These are phyloP conservation scores for Termitomyces sp. DNA, from an alignment of 1,284 basidiomycete species.

Conservation along the genomic window DNA sequence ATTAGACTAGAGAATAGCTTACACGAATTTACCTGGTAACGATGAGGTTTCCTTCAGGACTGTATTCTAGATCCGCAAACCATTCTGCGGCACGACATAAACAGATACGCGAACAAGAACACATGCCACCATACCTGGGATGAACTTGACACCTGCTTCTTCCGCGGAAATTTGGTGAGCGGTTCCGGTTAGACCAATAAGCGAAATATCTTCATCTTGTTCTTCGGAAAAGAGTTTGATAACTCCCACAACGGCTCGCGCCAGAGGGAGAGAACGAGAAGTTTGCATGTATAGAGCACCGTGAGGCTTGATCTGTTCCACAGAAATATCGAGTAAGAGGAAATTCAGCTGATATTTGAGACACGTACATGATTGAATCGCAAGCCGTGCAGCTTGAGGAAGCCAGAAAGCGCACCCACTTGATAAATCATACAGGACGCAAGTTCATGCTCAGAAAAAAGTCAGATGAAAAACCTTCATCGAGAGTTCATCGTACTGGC, in stretches of 20 bases:
- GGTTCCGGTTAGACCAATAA: conserved; percentile 58
- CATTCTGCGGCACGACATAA: conserved; percentile 38
- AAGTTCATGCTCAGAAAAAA: conserved; percentile 43
- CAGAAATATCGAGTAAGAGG: too few relatives aligned
- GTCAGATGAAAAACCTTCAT: neutral
- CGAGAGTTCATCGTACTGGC: conserved; percentile 31
- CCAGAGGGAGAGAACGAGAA: conserved; percentile 46
- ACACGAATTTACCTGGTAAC: conserved; percentile 45
- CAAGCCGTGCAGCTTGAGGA: conserved; percentile 46
- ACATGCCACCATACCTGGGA: conserved; percentile 40
- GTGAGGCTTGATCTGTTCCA: conserved; percentile 50
- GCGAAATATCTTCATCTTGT: conserved; percentile 34
- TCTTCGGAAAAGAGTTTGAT: conserved; percentile 39
- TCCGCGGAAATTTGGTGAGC: conserved; percentile 50
- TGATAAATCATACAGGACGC: conserved; percentile 57
- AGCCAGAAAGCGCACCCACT: conserved; percentile 54
- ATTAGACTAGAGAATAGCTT: neutral
- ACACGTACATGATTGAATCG: conserved; percentile 41
- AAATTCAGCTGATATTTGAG: neutral
- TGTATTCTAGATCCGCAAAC: conserved; percentile 61
- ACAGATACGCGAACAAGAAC: neutral
- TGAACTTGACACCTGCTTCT: conserved; percentile 50
- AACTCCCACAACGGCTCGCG: conserved; percentile 46
- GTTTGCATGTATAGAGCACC: conserved; percentile 56
- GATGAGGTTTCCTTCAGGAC: conserved; percentile 46